Evolutionary conservation across 257 asterid genomes (phyloP).

Genomic region (Nicotiana noctiflora): DNA sequence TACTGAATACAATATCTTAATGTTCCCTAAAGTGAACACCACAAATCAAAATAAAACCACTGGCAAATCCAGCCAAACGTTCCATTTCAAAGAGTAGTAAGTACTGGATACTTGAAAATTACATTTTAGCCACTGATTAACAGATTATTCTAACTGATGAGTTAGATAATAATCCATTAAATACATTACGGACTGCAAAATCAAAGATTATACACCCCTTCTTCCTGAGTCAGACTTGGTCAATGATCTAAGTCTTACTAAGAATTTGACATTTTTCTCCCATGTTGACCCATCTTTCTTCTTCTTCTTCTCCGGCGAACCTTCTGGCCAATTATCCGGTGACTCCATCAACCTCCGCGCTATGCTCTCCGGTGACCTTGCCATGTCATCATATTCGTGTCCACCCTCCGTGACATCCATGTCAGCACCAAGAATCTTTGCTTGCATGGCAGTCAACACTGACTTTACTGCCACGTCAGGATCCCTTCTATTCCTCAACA

Average conservation of each 20-base stretch:
- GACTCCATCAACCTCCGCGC: constrained; percentile 15
- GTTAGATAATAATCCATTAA: neutral
- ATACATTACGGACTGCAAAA: neutral
- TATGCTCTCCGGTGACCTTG: constrained; percentile 19
- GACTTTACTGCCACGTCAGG: constrained; percentile 29
- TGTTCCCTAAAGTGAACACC: constrained; percentile 11
- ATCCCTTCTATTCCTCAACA: constrained; percentile 34
- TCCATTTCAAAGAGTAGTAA: neutral
- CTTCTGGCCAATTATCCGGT: constrained; percentile 13
- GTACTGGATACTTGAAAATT: neutral
- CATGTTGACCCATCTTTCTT: constrained; percentile 24
- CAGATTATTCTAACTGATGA: neutral
- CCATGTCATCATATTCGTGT: constrained; percentile 17
- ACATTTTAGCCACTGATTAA: neutral
- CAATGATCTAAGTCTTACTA: constrained; percentile 35
- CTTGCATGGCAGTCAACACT: constrained; percentile 35
- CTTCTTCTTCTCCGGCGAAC: constrained; percentile 24
- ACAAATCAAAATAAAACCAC: neutral
- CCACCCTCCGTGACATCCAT: constrained; percentile 13
- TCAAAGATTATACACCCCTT: constrained; percentile 22
- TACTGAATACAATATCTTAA: neutral
- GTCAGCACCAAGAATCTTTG: constrained; percentile 27
- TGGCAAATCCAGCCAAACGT: neutral
- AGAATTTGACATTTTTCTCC: constrained; percentile 31
- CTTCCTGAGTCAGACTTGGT: constrained; percentile 43